phyloP scores from a whole-genome alignment of 352 stramenopile species.

The Globisporangium uncinulatum region DNA sequence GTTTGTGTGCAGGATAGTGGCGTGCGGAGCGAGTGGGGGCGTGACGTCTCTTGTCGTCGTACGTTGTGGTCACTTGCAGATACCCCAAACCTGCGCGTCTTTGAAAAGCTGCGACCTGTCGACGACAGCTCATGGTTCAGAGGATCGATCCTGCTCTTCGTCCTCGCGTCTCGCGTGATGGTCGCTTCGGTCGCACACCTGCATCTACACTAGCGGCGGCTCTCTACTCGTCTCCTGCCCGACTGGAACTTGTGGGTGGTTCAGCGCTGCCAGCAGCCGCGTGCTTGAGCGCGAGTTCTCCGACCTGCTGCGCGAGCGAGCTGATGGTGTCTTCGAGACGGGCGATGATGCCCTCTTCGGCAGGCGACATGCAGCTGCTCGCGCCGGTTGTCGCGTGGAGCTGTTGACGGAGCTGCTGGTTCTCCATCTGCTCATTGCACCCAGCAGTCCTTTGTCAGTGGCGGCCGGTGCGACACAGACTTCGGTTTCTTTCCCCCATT shows the following conservation, averaged over 20 bases:
- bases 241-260: not conserved
- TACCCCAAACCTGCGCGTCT: slow-evolving; percentile 4
- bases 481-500: no score
- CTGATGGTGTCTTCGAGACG: slow-evolving; percentile 43
- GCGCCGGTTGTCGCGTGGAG: slow-evolving; percentile 10
- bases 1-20: not conserved
- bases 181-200: not conserved
- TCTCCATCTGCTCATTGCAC: slow-evolving; percentile 22
- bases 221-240: not conserved
- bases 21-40: no score
- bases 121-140: not conserved
- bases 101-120: not conserved
- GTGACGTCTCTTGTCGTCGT: no score
- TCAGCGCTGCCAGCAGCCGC: not conserved
- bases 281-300: slow-evolving; percentile 32
- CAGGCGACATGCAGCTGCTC: slow-evolving; percentile 16
- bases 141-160: not conserved
- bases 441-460: no score
- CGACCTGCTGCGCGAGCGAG: slow-evolving; percentile 35
- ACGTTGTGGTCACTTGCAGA: not conserved
- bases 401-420: slow-evolving; percentile 27
- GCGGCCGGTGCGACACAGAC: not conserved
- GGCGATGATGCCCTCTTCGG: slow-evolving; percentile 40
- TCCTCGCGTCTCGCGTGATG: not conserved
- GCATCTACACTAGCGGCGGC: no score